Evolutionary conservation across 495 filamentous ascomycete species (phyloP).

Genomic region (Bryoglossum gracile): DNA sequence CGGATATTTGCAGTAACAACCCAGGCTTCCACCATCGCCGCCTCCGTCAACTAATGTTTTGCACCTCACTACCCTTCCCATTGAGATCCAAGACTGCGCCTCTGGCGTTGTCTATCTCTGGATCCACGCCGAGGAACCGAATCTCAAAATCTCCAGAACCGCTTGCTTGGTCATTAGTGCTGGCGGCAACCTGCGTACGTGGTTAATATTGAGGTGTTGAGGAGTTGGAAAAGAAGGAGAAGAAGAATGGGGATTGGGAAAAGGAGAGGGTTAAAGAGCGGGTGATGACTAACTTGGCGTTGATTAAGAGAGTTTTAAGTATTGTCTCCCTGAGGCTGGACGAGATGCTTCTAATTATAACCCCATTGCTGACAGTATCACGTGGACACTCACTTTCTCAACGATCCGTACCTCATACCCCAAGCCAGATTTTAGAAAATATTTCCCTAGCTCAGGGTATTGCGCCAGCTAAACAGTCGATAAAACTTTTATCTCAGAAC

Average conservation of each 20-base stretch:
- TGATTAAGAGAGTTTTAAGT: slow-evolving; percentile 80
- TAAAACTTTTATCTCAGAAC: slow-evolving; percentile 46
- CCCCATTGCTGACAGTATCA: slow-evolving; percentile 32
- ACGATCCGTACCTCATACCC: slow-evolving; percentile 65
- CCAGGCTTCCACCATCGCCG: slow-evolving; percentile 36
- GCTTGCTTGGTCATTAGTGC: slow-evolving; percentile 78
- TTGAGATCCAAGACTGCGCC: slow-evolving; percentile 45
- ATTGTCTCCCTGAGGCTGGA: slow-evolving; percentile 61
- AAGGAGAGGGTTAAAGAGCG: slow-evolving; percentile 25
- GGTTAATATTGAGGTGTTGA: slow-evolving; percentile 54
- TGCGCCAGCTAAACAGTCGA: slow-evolving; percentile 46
- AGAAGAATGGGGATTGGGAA: neutral
- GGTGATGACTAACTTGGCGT: slow-evolving; percentile 45
- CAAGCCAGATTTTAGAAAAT: slow-evolving; percentile 42
- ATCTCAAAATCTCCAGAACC: slow-evolving; percentile 53
- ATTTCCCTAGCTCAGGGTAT: slow-evolving; percentile 53
- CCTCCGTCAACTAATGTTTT: slow-evolving; percentile 40
- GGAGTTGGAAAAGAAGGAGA: slow-evolving; percentile 19
- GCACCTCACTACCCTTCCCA: slow-evolving; percentile 41
- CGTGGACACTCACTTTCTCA: slow-evolving; percentile 58
- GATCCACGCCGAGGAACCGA: slow-evolving; percentile 42
- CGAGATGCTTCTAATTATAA: slow-evolving; percentile 50
- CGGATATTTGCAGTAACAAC: slow-evolving; percentile 63
- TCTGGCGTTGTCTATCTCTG: slow-evolving; percentile 60
- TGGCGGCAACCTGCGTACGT: slow-evolving; percentile 77